Evolutionary conservation across 495 filamentous ascomycete genomes (phyloP).

Genomic region (Pseudotulostoma volvatum): DNA sequence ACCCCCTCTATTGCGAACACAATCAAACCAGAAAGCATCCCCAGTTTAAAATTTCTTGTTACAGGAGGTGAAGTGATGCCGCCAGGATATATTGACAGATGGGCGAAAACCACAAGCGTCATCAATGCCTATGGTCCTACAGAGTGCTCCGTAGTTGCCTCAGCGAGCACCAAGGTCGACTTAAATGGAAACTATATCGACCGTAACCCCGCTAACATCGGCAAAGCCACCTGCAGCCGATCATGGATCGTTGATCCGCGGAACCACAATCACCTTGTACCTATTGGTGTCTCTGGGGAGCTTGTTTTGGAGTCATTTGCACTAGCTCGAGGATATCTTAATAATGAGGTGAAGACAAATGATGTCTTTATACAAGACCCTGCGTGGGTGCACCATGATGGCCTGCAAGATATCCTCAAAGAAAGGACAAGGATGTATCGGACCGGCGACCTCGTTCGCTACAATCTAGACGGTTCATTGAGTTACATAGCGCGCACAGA

Average conservation of each 20-base stretch:
- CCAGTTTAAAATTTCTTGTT: conserved; percentile 30
- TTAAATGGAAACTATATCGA: conserved; percentile 27
- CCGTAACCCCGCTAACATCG: conserved; percentile 24
- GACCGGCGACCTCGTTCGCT: conserved; percentile 36
- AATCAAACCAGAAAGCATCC: conserved; percentile 29
- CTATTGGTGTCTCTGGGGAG: conserved; percentile 48
- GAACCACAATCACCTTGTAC: conserved; percentile 39
- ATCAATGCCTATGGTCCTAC: conserved; percentile 41
- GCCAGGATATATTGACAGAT: conserved; percentile 23
- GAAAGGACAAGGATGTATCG: conserved; percentile 26
- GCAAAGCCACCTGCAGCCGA: conserved; percentile 20
- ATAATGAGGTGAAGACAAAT: conserved; percentile 36
- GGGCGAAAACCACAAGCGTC: conserved; percentile 22
- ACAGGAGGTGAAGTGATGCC: conserved; percentile 44
- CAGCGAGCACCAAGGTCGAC: conserved; percentile 22
- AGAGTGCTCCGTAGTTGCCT: conserved; percentile 34
- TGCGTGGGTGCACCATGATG: conserved; percentile 21
- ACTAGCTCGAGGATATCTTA: conserved; percentile 42
- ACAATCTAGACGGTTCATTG: conserved; percentile 36
- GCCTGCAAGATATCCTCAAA: conserved; percentile 12
- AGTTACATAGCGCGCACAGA: conserved; percentile 42
- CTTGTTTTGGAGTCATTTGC: conserved; percentile 47
- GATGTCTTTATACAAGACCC: conserved; percentile 41
- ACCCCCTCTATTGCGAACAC: conserved; percentile 33
- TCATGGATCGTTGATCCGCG: conserved; percentile 45